Base-by-base conservation (phyloP, 257 asterid genomes). In the Ilex aquifolium region DNA sequence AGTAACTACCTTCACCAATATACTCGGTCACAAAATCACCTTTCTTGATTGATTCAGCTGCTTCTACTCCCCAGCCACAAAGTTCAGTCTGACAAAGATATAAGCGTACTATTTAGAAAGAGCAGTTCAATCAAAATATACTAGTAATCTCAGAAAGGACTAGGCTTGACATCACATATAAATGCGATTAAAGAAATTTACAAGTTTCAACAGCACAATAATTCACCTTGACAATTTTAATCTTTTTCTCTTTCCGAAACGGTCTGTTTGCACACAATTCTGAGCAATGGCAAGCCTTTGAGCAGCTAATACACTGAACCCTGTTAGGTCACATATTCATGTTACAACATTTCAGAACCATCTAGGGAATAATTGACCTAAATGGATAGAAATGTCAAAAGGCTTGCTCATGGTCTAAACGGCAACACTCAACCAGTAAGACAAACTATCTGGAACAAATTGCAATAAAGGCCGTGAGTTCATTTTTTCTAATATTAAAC, bases 11-110 rank as follows among this genome's bases (percentile, higher is more conserved):
- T 89, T 92, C 98, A 68, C 98, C 98, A 21, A 92, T 88, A 67
- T 92, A 92, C 73, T 92, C 98, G 13, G 89, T 78, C 46, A 92
- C 72, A 74, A 92, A 92, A 36, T 87, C 95, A 65, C 86, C 89
- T 78, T 83, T 85, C 14, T 66, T 72, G 71, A 92, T 76, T 67
- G 86, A 58, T 72, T 92, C 98, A 72, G 88, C 89, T 69, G 98
- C 93, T 61, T 80, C 95, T 17, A 80, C 97, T 65, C 98, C 98
- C 97, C 97, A 92, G 70, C 98, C 98, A 83, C 98, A 92, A 30
- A 36, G 82, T 55, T 83, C 86, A 48, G 98, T 92, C 98, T 92
- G 88, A 59, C 66, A 77, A 74, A 42, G 48, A 6, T 42, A 11
- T 42, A 21, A 21, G 27, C 27, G 27, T 21, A 21, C 27, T 11